phyloP scores from a whole-genome alignment of 2,329 filamentous ascomycete species.

The Drechslerella dactyloides region DNA sequence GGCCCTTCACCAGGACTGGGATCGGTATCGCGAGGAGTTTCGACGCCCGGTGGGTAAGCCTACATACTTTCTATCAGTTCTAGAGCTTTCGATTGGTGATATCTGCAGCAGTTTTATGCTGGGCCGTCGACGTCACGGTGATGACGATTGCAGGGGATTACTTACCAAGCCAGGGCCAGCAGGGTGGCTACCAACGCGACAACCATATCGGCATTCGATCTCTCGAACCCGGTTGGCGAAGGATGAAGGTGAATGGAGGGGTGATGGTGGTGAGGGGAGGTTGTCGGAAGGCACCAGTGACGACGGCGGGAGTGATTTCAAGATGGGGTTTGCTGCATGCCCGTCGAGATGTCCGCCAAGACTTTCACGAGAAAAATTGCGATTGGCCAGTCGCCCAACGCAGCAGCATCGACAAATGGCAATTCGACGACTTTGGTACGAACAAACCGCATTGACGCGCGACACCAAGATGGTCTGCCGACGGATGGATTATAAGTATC shows the following conservation, averaged over 20 bases:
- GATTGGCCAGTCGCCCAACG: conserved; percentile 6
- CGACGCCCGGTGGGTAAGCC: conserved; percentile 74
- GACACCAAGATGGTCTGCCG: no score
- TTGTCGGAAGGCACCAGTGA: conserved; percentile 5
- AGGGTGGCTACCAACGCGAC: conserved; percentile 48
- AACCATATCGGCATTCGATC: conserved; percentile 28
- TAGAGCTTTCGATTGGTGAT: conserved; percentile 58
- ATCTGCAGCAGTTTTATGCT: neutral
- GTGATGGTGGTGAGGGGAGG: conserved; percentile 7
- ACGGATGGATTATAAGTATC: neutral
- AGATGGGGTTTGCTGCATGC: conserved; percentile 14
- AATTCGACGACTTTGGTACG: no score
- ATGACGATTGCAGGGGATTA: neutral
- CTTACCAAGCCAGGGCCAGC: conserved; percentile 48
- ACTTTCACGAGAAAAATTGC: conserved; percentile 1
- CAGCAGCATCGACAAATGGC: conserved; percentile 7
- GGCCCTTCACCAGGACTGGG: conserved; percentile 84
- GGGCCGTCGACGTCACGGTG: conserved; percentile 2
- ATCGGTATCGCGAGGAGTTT: conserved; percentile 90
- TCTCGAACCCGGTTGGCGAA: neutral
- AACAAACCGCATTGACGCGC: no score
- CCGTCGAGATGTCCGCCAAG: conserved; percentile 28
- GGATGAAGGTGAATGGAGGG: neutral
- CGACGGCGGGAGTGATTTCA: conserved; percentile 4
- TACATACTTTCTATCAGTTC: neutral